Conservation (phyloP, 805 yeast genomes). For the Candida odintsovae region DNA sequence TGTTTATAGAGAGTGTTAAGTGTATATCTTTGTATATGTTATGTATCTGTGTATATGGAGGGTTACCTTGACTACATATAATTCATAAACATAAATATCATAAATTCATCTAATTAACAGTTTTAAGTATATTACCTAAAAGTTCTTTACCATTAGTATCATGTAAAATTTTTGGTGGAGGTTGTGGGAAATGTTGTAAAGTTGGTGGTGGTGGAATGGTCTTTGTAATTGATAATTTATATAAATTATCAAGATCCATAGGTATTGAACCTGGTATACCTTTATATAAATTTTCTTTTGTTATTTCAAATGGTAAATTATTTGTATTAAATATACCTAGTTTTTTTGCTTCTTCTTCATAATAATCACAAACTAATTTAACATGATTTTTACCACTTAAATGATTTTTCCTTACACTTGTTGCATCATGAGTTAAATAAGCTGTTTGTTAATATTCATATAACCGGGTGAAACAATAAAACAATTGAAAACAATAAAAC, state of each 20-base stretch:
- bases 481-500: not conserved
- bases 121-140: not conserved
- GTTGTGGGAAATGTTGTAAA: conserved; percentile 16
- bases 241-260: conserved; percentile 11
- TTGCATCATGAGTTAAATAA: conserved; percentile 81
- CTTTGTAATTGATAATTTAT: conserved; percentile 15
- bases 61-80: too few species aligned
- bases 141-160: conserved; percentile 1
- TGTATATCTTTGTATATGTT: too few species aligned
- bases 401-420: conserved; percentile 79
- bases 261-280: conserved; percentile 29
- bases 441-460: conserved; percentile 31
- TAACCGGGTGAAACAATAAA: too few species aligned
- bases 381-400: conserved; percentile 73
- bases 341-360: conserved; percentile 39
- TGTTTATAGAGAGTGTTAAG: too few species aligned
- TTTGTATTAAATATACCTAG: conserved; percentile 27
- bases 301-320: conserved; percentile 20
- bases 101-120: not conserved
- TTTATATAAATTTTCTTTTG: conserved; percentile 12
- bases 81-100: too few species aligned
- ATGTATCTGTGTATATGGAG: too few species aligned
- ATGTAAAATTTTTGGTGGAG: conserved; percentile 21
- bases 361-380: conserved; percentile 66
- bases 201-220: conserved; percentile 23